These are phyloP conservation scores for Hysterium pulicare DNA, from an alignment of 2,329 filamentous ascomycete genomes.

Conservation along the genomic window DNA sequence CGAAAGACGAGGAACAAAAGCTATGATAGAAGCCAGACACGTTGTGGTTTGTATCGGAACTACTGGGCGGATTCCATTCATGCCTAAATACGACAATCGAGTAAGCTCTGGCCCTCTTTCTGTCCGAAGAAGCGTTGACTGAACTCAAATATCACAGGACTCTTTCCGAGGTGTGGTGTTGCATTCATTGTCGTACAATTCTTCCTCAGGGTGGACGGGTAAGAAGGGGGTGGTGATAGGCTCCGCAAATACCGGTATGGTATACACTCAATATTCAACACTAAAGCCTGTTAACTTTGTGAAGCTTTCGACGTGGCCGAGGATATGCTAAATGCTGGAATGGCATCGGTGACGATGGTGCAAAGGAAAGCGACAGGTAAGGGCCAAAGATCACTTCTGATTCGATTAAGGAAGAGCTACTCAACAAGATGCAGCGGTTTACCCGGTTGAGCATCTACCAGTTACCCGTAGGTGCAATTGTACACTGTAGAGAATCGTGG, in stretches of 20 bases:
- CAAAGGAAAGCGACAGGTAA: conserved; percentile 41
- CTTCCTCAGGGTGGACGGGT: background rate
- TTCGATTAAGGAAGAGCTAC: no score
- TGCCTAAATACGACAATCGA: conserved; percentile 16
- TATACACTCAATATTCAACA: conserved; percentile 42
- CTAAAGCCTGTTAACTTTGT: conserved; percentile 43
- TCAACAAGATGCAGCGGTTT: no score
- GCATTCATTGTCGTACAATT: conserved; percentile 32
- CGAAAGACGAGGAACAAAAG: background rate
- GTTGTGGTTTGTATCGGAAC: background rate
- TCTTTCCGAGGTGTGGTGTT: conserved; percentile 29
- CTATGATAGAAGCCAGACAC: background rate
- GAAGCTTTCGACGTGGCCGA: conserved; percentile 50
- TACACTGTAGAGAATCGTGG: no score
- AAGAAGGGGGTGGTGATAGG: conserved; percentile 6
- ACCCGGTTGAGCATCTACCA: no score
- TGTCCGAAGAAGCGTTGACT: conserved; percentile 38
- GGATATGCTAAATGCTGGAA: conserved; percentile 44
- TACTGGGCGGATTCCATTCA: background rate
- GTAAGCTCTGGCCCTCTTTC: no score
- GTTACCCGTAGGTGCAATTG: no score
- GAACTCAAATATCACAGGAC: conserved; percentile 22
- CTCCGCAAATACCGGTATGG: conserved; percentile 32
- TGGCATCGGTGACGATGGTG: conserved; percentile 46
- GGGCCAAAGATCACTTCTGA: no score